Percentiles rank a stretch among this genome's conserved stretches.
These are phyloP conservation scores for Xylaria palmicola DNA, from an alignment of 495 filamentous ascomycete species.

Conservation along the genomic window DNA sequence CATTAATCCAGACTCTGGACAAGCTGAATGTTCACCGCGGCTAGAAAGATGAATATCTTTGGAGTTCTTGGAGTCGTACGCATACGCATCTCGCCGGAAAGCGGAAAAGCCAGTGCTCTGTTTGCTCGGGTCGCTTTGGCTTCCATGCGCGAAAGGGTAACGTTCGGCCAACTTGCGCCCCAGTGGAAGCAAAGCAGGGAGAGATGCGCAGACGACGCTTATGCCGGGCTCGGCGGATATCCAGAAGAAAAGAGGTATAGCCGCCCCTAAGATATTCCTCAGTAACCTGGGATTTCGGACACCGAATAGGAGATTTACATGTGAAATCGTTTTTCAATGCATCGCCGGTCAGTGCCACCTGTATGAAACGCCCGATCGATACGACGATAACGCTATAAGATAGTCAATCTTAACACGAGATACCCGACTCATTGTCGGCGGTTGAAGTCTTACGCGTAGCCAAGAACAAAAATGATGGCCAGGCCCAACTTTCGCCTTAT, in stretches of 20 bases:
- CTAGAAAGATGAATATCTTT: too few relatives aligned
- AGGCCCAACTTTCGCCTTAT: constrained; percentile 24
- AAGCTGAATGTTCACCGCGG: too few relatives aligned
- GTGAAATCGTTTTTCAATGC: constrained; percentile 4
- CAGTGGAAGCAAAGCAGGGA: constrained; percentile 14
- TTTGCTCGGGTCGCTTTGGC: too few relatives aligned
- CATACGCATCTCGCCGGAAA: too few relatives aligned
- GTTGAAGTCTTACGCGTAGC: constrained; percentile 31
- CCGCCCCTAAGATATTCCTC: background rate
- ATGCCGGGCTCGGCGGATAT: constrained; percentile 3
- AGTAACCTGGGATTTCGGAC: background rate
- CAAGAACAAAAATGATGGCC: constrained; percentile 35
- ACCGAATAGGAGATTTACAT: too few relatives aligned
- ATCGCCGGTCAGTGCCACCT: background rate
- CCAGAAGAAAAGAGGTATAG: constrained; percentile 7
- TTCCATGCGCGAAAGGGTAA: too few relatives aligned
- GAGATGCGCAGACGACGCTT: constrained; percentile 8
- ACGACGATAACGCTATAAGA: constrained; percentile 13
- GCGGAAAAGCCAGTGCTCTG: too few relatives aligned
- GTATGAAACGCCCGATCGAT: constrained; percentile 15
- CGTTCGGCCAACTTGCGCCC: background rate
- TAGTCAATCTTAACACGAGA: background rate
- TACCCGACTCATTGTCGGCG: background rate
- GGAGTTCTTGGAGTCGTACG: too few relatives aligned
- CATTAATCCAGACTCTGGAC: too few relatives aligned